Base-by-base conservation (phyloP, 2,329 filamentous ascomycete genomes). In the Lecanoromycetidae sp. region DNA sequence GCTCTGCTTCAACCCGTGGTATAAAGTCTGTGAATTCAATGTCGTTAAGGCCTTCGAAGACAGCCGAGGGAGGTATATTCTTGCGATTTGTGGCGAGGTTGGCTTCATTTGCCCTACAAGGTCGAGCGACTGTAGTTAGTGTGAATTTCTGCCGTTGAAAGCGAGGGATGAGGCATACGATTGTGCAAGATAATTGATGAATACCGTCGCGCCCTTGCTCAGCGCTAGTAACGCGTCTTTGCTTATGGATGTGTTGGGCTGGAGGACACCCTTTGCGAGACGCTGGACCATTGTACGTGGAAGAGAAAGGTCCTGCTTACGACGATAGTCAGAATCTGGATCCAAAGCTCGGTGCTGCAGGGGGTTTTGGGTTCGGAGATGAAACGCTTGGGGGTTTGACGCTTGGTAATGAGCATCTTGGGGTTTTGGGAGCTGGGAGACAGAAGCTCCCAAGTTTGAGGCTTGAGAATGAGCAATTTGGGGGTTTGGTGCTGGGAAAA, bases 201-300 rank as follows among this genome's bases (percentile, higher is more conserved):
- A 82, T 3, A 82, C 78, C 3, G 78, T 81, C 23, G 78, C 77
- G 52, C 75, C 76, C 58, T 80, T 81, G 42, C 76, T 75, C 52
- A 82, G 72, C 6, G 78, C 78, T 13, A 79, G 63, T 3, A 80
- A 63, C 9, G 78, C 78, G 63, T 82, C 78, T 62, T 79, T 80
- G 56, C 79, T 75, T 33, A 82, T 76, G 39, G 75, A 72, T 13
- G 77, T 81, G 60, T 81, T 80, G 4, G 78, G 68, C 1, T 78
- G 77, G 3, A 81, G 66, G 5, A 79, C 76, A 47, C 76, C 74
- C 61, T 80, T 80, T 10, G 76, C 75, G 17, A 81, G 71, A 22
- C 77, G 71, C 46, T 75, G 69, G 22, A 79, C 73, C 58, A 80
- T 71, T 4, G 76, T 75, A 51, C 77, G 77, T 15, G 78, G 78